Conservation (phyloP, 768 basidiomycete genomes). For the Russula earlei region DNA sequence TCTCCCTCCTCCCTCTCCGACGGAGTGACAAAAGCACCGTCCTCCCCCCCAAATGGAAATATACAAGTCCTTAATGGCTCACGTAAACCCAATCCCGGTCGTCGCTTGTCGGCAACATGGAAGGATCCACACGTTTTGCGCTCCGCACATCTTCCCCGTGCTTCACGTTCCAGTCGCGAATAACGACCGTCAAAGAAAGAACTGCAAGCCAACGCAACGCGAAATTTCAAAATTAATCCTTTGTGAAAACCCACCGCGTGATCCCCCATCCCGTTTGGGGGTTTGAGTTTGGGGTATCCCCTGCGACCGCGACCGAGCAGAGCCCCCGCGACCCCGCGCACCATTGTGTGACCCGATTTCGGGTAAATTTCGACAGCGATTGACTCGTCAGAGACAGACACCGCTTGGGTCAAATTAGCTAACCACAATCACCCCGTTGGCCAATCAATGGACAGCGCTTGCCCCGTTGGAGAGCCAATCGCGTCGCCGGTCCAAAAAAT, state of each 20-base stretch:
- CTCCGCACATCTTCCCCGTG: constrained; percentile 1
- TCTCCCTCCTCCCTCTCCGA: background rate
- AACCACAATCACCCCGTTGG: background rate
- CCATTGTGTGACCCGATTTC: constrained; percentile 16
- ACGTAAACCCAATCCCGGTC: constrained; percentile 1
- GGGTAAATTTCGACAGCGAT: constrained; percentile 3
- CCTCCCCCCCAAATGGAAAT: constrained; percentile 6
- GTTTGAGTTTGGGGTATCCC: background rate
- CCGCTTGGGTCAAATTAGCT: constrained; percentile 10
- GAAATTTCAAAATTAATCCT: too few species aligned
- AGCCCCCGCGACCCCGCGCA: constrained; percentile 4
- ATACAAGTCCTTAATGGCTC: constrained; percentile 13
- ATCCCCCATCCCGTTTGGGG: too few species aligned
- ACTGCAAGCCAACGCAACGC: background rate
- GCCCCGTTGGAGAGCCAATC: background rate
- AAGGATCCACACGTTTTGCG: constrained; percentile 12
- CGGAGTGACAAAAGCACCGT: constrained; percentile 14
- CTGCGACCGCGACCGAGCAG: constrained; percentile 15
- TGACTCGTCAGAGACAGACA: background rate
- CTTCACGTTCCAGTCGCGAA: constrained; percentile 7
- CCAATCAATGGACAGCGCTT: constrained; percentile 12
- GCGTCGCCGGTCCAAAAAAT: background rate
- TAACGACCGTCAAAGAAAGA: background rate
- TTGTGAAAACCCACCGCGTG: too few species aligned
- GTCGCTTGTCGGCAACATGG: constrained; percentile 5